These are phyloP conservation scores for Talaromyces proteolyticus DNA, from an alignment of 495 filamentous ascomycete species.

Conservation along the genomic window DNA sequence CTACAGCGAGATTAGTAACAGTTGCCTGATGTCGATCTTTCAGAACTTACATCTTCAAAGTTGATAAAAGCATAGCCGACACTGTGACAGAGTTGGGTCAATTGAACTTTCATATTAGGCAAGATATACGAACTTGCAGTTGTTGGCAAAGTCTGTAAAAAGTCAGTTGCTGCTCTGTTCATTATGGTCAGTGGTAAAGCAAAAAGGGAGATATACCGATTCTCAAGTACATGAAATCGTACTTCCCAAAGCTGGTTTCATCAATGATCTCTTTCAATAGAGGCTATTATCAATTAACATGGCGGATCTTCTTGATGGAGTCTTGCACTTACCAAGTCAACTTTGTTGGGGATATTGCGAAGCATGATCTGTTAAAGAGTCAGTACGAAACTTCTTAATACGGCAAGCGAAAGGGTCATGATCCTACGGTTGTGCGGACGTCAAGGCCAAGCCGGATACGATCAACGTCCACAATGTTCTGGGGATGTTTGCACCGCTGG, in stretches of 20 bases:
- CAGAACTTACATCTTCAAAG: conserved; percentile 65
- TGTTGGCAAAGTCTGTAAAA: conserved; percentile 67
- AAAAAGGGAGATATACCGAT: conserved; percentile 51
- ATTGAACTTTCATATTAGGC: not conserved
- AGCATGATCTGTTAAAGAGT: conserved; percentile 71
- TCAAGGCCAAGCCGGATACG: conserved; percentile 62
- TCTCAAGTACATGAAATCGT: conserved; percentile 92
- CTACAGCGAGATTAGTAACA: conserved; percentile 31
- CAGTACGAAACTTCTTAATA: conserved; percentile 10
- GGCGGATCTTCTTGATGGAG: conserved; percentile 3
- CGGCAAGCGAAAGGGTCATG: not conserved
- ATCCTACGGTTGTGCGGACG: conserved; percentile 65
- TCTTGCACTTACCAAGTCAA: conserved; percentile 56
- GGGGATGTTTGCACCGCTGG: conserved; percentile 31
- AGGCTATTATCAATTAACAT: conserved; percentile 22
- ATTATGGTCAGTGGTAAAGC: not conserved
- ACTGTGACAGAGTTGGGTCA: conserved; percentile 37
- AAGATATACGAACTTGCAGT: conserved; percentile 67
- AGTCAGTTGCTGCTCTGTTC: not conserved
- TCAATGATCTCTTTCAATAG: conserved; percentile 77
- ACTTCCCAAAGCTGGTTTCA: conserved; percentile 69
- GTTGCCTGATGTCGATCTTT: not conserved
- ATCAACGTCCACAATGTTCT: conserved; percentile 62
- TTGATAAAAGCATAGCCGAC: conserved; percentile 99
- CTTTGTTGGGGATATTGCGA: conserved; percentile 89